Evolutionary conservation across 179 eudicot genomes (phyloP), one percentile per base, ranked within the genome.

Genomic region (Camellia oleifera): DNA sequence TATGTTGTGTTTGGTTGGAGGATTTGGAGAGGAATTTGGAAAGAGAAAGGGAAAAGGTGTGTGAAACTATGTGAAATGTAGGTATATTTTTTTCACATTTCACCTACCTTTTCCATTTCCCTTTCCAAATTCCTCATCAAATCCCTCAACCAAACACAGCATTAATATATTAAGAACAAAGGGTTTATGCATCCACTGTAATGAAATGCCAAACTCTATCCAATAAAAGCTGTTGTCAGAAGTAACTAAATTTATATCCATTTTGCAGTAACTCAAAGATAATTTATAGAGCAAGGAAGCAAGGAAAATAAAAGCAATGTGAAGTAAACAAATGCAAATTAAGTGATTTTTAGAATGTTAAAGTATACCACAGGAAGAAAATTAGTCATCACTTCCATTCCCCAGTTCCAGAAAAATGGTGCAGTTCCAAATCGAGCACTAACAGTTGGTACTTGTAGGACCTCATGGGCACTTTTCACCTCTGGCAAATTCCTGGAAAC

Each of bases 341-440:
- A 23, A 69, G 15, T 14, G 63, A 66, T 2, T 45, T 66, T 72
- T 4, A n/a, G 48, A 77, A 73, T 68, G 80, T 26, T 15, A 61
- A 56, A 48, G 60, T 87, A 42, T 91, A 96, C 99, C 86, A 77
- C 81, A 18, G 99, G 92, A 82, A 96, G 82, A 79, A 96, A 87
- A 66, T 83, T 80, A 70, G 90, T 83, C 91, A 96, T 86, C 12
- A 92, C 91, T 76, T 46, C 86, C 98, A 96, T 96, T 82, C 93
- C 99, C 99, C 98, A 96, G 78, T 96, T 96, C 98, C 99, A 96
- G 87, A 91, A 90, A 88, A 94, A 94, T 58, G 98, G 97, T 74
- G 97, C 82, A 80, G 99, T 96, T 14, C 18, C 98, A 80, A 96
- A 94, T 84, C 99, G 91, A 77, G 99, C 99, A 86, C 99, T 92